Base-by-base conservation (phyloP, 768 basidiomycete genomes). In the Boletus bicolor region DNA sequence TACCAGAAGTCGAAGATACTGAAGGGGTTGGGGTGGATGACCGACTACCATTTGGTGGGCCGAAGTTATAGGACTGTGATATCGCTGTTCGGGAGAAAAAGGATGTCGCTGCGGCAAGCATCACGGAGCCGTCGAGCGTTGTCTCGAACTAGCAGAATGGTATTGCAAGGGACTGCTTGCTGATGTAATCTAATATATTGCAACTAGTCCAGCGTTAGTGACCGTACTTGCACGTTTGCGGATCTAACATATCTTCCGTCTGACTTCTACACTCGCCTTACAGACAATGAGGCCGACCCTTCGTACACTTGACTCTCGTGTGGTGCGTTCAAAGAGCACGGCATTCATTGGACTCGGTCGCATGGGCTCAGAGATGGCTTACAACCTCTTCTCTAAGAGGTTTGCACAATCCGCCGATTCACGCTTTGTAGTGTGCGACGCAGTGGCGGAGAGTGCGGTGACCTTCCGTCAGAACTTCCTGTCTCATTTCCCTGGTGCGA, bases 291-390 rank as follows among this genome's bases (percentile, higher is more conserved):
- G 75, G 56, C 72, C 82, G 7, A 79, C 84, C 17, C 42, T 74
- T 49, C 73, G 76, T 38, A 68, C 69, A 37, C 69, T 79, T 15
- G 68, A 75, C 30, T 71, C 71, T 38, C 62, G 68, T 11, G 59
- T 67, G 6, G 48, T 67, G 38, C 80, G 83, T 37, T 64, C 72
- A 21, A 81, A 75, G 51, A 82, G 78, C 68, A 82, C 85, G 35
- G 85, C 83, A 51, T 93, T 95, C 74, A 87, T 95, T 50, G 92
- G 93, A 9, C 81, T 95, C 12, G 92, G 92, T 39, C 80, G 86
- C 43, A 94, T 95, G 92, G 92, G 92, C 41, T 83, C 82, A 43
- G 86, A 91, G 70, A 94, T 94, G 93, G 82, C 84, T 14, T 80
- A 77, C 70, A 94, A 94, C 71, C 80, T 93, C 48, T 91, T 93